A percentile compares a stretch with the other conserved stretches of the same genome.
phyloP scores from a whole-genome alignment of 768 basidiomycete species.

The Termitomyces sp. region DNA sequence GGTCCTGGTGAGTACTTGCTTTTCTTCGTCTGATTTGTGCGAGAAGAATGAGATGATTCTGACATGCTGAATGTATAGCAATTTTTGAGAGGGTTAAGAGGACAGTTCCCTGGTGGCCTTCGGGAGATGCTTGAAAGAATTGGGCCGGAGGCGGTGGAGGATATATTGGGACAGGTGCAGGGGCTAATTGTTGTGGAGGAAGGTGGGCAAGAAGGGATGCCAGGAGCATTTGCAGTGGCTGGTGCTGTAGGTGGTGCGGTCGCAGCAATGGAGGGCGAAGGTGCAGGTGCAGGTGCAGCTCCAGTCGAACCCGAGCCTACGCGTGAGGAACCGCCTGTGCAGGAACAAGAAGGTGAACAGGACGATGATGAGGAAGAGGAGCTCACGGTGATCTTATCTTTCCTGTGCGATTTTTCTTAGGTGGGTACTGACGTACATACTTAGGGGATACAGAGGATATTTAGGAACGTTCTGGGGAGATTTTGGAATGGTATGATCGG shows the following conservation, averaged over 20 bases:
- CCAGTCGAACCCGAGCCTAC: not conserved
- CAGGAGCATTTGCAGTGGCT: slow-evolving; percentile 21
- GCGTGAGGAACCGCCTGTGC: not conserved
- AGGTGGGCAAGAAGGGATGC: slow-evolving; percentile 35
- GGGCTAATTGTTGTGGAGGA: slow-evolving; percentile 22
- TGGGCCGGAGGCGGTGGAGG: slow-evolving; percentile 52
- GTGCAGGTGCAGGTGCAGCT: slow-evolving; percentile 12
- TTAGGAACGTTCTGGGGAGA: slow-evolving; percentile 53
- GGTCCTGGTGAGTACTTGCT: slow-evolving; percentile 30
- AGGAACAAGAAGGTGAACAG: slow-evolving; percentile 14
- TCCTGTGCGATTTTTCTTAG: not conserved
- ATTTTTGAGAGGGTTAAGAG: slow-evolving; percentile 41
- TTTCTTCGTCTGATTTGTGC: not conserved
- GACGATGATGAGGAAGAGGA: slow-evolving; percentile 27
- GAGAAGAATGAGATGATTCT: not conserved
- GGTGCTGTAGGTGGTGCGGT: not conserved
- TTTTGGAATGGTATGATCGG: slow-evolving; percentile 43
- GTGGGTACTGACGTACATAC: not conserved
- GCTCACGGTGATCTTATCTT: not conserved
- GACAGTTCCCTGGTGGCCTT: slow-evolving; percentile 61
- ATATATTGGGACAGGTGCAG: slow-evolving; percentile 43
- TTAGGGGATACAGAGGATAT: slow-evolving; percentile 34
- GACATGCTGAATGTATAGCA: slow-evolving; percentile 40
- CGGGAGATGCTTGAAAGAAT: slow-evolving; percentile 55
- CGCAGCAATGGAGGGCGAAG: slow-evolving; percentile 23